A percentile compares a stretch with the other conserved stretches of the same genome.
These are phyloP conservation scores for Paecilomyces formosus DNA, from an alignment of 2,329 filamentous ascomycete species.

Conservation along the genomic window DNA sequence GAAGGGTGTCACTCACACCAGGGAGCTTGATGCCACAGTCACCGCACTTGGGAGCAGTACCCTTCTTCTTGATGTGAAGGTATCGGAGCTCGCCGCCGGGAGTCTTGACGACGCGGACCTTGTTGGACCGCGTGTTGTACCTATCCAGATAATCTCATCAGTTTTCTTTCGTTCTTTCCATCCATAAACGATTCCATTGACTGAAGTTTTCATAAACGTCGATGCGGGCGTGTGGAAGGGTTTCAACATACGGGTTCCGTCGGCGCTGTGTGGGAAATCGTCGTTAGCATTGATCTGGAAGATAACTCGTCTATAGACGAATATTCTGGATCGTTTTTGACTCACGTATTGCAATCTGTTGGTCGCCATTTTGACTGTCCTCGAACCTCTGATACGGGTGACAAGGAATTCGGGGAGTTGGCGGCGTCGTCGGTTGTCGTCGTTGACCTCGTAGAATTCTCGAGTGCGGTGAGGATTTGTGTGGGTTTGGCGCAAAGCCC, in stretches of 20 bases:
- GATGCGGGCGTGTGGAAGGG: conserved; percentile 1
- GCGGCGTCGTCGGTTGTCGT: conserved; percentile 35
- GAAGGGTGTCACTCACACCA: conserved; percentile 66
- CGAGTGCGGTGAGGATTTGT: conserved; percentile 33
- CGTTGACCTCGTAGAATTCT: conserved; percentile 35
- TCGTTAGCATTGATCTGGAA: conserved; percentile 17
- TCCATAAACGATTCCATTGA: conserved; percentile 5
- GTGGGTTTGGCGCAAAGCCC: conserved; percentile 35
- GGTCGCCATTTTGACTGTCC: conserved; percentile 45
- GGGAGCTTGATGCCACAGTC: conserved; percentile 97
- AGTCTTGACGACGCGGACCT: conserved; percentile 91
- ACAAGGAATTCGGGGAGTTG: conserved; percentile 31
- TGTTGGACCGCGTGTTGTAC: conserved; percentile 98
- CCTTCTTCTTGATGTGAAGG: conserved; percentile 99
- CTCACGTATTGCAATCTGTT: conserved; percentile 46
- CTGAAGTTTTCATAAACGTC: not conserved
- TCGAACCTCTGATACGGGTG: conserved; percentile 33
- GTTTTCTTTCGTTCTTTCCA: conserved; percentile 12
- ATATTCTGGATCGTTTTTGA: not conserved
- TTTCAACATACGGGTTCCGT: conserved; percentile 65
- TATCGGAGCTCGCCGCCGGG: conserved; percentile 92
- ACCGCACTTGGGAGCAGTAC: conserved; percentile 96
- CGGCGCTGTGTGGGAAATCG: conserved; percentile 49
- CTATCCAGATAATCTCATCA: conserved; percentile 42
- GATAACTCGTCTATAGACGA: not conserved